These are phyloP conservation scores for Talaromyces marneffei DNA, from an alignment of 2,329 filamentous ascomycete genomes.

Conservation along the genomic window DNA sequence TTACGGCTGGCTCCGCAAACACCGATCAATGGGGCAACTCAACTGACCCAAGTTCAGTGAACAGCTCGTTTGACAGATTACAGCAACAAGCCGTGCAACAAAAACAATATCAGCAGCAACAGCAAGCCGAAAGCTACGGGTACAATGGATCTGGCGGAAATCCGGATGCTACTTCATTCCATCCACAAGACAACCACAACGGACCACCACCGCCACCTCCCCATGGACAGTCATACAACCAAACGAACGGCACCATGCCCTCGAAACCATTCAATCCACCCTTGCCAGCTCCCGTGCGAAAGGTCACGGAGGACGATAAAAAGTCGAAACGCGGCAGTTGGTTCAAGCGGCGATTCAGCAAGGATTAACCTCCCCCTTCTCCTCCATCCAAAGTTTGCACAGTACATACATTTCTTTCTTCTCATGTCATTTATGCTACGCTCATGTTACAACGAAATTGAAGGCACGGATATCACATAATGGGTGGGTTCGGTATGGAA, in stretches of 20 bases:
- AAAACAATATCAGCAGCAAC: constrained; percentile 33
- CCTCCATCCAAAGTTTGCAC: too few relatives aligned
- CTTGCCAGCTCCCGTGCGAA: constrained; percentile 6
- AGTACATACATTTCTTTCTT: constrained; percentile 1
- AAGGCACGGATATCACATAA: background rate
- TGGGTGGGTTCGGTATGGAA: background rate
- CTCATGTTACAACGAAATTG: background rate
- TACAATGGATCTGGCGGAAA: constrained; percentile 42
- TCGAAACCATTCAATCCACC: constrained; percentile 4
- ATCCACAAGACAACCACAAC: background rate
- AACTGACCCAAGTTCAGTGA: constrained; percentile 88
- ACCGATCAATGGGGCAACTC: constrained; percentile 70
- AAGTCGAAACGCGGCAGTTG: constrained; percentile 69
- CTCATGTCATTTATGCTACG: background rate
- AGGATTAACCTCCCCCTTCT: background rate
- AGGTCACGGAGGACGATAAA: constrained; percentile 12
- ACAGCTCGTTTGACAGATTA: constrained; percentile 78
- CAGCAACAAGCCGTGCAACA: constrained; percentile 38
- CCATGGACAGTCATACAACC: constrained; percentile 4
- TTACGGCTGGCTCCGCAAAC: constrained; percentile 65
- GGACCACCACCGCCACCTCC: constrained; percentile 5
- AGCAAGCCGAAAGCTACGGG: constrained; percentile 57
- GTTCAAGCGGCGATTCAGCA: constrained; percentile 75
- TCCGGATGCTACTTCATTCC: constrained; percentile 19
- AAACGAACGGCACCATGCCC: background rate